Evolutionary conservation across 2,329 filamentous ascomycete genomes (phyloP).

Genomic region (Ceratocystis diversiconidia): DNA sequence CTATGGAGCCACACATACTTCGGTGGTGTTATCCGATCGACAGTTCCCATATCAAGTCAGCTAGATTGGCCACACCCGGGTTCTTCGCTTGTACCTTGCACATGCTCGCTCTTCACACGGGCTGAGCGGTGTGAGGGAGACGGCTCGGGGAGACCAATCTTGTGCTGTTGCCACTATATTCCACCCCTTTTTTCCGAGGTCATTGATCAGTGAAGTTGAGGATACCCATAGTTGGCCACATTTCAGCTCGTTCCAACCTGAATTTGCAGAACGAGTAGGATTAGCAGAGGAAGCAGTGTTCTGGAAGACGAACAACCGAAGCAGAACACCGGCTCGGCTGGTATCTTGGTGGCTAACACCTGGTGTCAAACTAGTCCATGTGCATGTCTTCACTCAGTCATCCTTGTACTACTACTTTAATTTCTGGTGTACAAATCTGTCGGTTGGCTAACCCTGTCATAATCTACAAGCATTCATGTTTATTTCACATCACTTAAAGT

Average conservation of each 20-base stretch:
- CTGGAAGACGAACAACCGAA: too few species aligned
- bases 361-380: too few species aligned
- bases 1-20: conserved; percentile 57
- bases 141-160: neutral
- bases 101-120: conserved; percentile 1
- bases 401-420: too few species aligned
- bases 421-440: too few species aligned
- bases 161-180: conserved; percentile 60
- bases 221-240: conserved; percentile 57
- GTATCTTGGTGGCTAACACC: too few species aligned
- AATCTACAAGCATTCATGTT: too few species aligned
- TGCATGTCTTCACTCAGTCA: too few species aligned
- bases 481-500: neutral
- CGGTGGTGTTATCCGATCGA: conserved; percentile 85
- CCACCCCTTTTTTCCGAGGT: conserved; percentile 77
- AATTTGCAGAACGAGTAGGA: neutral
- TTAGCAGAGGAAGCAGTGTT: too few species aligned
- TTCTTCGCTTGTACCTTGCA: neutral
- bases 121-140: neutral
- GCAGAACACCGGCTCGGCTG: too few species aligned
- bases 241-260: neutral
- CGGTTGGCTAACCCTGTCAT: too few species aligned
- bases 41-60: conserved; percentile 60
- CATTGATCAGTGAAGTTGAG: conserved; percentile 81
- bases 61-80: neutral